phyloP scores from a whole-genome alignment of 441 rosid genomes.

The Adansonia rubrostipa region DNA sequence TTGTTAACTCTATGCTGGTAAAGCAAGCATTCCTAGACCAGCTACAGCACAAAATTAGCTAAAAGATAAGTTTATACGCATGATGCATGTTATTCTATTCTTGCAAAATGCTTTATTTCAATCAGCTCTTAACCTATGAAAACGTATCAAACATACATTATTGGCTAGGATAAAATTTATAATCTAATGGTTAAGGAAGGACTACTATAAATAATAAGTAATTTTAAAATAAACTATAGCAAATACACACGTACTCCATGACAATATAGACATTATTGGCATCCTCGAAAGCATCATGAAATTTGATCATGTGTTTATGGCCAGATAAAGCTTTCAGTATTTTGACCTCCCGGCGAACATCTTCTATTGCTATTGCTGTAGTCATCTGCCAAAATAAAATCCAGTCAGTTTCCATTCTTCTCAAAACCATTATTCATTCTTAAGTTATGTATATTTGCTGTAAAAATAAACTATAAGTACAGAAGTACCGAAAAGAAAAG shows the following conservation, averaged over 20 bases:
- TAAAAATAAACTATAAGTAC: not conserved
- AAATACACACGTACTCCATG: slow-evolving; percentile 59
- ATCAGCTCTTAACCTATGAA: not conserved
- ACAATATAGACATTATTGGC: slow-evolving; percentile 55
- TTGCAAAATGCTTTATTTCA: not conserved
- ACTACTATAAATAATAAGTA: not conserved
- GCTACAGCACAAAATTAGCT: not conserved
- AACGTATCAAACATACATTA: not conserved
- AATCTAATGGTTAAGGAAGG: not conserved
- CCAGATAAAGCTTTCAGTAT: slow-evolving; percentile 60
- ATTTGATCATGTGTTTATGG: slow-evolving; percentile 58
- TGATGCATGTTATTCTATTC: not conserved
- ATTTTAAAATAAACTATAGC: not conserved
- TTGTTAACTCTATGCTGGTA: not conserved
- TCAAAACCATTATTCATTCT: slow-evolving; percentile 9
- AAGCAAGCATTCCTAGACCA: not conserved
- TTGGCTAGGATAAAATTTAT: not conserved
- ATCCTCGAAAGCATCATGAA: slow-evolving; percentile 64
- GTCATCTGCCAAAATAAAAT: slow-evolving; percentile 57
- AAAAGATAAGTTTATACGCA: not conserved
- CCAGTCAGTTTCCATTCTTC: slow-evolving; percentile 11
- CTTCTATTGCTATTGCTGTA: slow-evolving; percentile 60
- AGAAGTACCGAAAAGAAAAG: not conserved
- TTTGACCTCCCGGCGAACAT: slow-evolving; percentile 70
- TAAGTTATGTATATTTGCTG: not conserved